Evolutionary conservation across 495 filamentous ascomycete genomes (phyloP).

Genomic region (Penicillium arizonense): DNA sequence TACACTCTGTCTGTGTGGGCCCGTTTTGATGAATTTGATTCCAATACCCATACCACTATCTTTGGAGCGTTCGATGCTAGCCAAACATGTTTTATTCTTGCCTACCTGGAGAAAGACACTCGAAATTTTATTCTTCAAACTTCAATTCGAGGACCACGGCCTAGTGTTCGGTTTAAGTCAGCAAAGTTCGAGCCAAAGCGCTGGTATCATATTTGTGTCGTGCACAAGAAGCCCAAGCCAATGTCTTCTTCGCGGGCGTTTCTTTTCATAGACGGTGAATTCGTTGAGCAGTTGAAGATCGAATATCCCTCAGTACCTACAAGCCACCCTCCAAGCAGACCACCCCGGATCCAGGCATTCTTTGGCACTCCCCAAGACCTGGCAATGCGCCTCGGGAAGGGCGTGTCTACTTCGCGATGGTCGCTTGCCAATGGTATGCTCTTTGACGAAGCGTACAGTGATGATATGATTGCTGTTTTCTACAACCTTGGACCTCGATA

Average conservation of each 20-base stretch:
- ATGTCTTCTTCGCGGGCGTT: constrained; percentile 78
- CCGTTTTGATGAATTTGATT: constrained; percentile 81
- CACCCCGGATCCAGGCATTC: constrained; percentile 81
- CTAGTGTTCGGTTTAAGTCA: constrained; percentile 91
- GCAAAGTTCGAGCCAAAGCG: constrained; percentile 64
- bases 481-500: constrained; percentile 88
- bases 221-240: constrained; percentile 75
- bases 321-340: constrained; percentile 45
- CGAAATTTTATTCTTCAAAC: constrained; percentile 95
- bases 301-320: constrained; percentile 73
- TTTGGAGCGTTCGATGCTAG: constrained; percentile 93
- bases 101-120: constrained; percentile 94
- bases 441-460: constrained; percentile 82
- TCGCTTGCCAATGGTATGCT: constrained; percentile 86
- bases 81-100: constrained; percentile 91
- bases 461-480: constrained; percentile 88
- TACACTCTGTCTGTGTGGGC: constrained; percentile 92
- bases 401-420: constrained; percentile 76
- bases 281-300: constrained; percentile 86
- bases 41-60: constrained; percentile 82
- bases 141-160: constrained; percentile 78
- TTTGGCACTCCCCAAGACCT: constrained; percentile 91
- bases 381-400: constrained; percentile 74
- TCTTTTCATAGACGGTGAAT: constrained; percentile 89
- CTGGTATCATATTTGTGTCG: constrained; percentile 92